Evolutionary conservation across 2,329 filamentous ascomycete genomes (phyloP), one percentile per base, ranked within the genome.

Genomic region (Phaeosphaeriaceae sp.): DNA sequence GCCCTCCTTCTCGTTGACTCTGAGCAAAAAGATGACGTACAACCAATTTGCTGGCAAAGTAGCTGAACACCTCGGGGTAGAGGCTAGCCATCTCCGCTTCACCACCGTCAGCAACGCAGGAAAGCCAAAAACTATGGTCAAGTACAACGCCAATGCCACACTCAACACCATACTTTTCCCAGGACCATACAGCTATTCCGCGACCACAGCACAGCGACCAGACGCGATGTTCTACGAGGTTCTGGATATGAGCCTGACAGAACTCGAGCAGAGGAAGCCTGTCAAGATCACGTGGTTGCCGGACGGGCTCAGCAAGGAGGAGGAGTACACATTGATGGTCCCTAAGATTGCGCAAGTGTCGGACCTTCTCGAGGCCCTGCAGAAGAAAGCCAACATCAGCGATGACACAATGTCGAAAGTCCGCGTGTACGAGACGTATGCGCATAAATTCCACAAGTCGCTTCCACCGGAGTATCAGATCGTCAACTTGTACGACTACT

Each of bases 171-270:
- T 98, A 46, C 84, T 99, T 17, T 89, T 87, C 60, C 89, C 91
- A 11, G 87, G 89, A 52, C 67, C 71, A 1, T 91, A 91, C 53
- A 88, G 88, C 64, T 90, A 92, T 65, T 85, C 89, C 51, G 91
- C 88, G 66, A 85, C 86, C 59, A 76, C 81, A 56, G 88, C 85
- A 31, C 91, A 93, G 72, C 86, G 89, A 54, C 80, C 85, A 20
- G 94, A 98, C 77, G 87, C 90, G 0, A 83, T 99, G 52, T 98
- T 89, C 76, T 99, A 93, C 73, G 95, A 99, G 76, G 87, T 98
- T 25, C 81, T 99, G 42, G 95, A 99, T 62, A 96, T 97, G 83
- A 97, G 92, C 70, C 80, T 99, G 48, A 91, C 91, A 22, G 96
- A 99, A 77, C 84, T 96, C 45, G 95, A 99, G 73, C 95, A 91